Conservation (phyloP, 768 basidiomycete genomes). For the Sporobolomyces pararoseus region DNA sequence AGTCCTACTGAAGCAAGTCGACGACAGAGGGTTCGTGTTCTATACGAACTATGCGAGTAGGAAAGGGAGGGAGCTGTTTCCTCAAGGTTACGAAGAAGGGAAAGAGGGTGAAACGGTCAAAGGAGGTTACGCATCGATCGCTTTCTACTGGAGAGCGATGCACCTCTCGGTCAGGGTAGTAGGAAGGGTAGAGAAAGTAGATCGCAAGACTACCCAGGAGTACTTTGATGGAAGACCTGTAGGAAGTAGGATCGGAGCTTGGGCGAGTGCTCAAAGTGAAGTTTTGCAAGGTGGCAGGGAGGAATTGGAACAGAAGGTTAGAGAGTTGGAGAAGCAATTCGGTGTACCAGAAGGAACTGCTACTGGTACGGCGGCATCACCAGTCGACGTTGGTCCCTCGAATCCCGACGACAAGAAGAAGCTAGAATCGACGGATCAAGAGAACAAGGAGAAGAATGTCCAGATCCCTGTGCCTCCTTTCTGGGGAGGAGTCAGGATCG, state of each 20-base stretch:
- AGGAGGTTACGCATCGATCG: conserved; percentile 75
- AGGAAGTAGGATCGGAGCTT: conserved; percentile 81
- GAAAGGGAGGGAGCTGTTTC: conserved; percentile 74
- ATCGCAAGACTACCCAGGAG: conserved; percentile 65
- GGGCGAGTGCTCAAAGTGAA: conserved; percentile 85
- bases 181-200: conserved; percentile 76
- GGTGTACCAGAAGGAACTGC: conserved; percentile 47
- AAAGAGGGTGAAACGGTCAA: conserved; percentile 44
- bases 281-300: conserved; percentile 62
- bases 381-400: conserved; percentile 26
- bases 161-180: conserved; percentile 75
- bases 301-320: conserved; percentile 62
- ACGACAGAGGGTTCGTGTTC: conserved; percentile 79
- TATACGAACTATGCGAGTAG: conserved; percentile 95
- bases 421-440: conserved; percentile 5
- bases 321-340: conserved; percentile 61
- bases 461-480: conserved; percentile 76
- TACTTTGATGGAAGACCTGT: conserved; percentile 80
- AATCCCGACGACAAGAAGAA: conserved; percentile 16
- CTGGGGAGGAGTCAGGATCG: conserved; percentile 94
- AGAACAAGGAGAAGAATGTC: conserved; percentile 49
- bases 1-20: conserved; percentile 87
- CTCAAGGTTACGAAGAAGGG: background rate
- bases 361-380: conserved; percentile 19
- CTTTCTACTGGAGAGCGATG: conserved; percentile 88